A percentile compares a stretch with the other conserved stretches of the same genome.
phyloP scores from a whole-genome alignment of 2,329 filamentous ascomycete species.

The Dactylellina leptospora region DNA sequence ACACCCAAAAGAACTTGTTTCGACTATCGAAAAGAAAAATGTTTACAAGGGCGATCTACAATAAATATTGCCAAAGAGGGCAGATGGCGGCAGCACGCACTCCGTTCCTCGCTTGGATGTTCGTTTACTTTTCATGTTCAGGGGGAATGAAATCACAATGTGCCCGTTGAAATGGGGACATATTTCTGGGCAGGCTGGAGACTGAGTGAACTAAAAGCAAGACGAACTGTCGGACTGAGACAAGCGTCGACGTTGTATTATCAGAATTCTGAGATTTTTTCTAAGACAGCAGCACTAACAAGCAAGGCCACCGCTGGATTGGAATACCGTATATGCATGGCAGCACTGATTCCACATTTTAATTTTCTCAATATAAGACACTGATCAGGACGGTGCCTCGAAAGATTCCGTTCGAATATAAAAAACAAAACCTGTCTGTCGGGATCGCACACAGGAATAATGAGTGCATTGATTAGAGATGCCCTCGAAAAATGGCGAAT shows the following conservation, averaged over 20 bases:
- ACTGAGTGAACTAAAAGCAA: constrained; percentile 9
- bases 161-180: constrained; percentile 16
- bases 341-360: too few relatives aligned
- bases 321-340: too few relatives aligned
- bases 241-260: not conserved
- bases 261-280: not conserved
- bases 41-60: constrained; percentile 32
- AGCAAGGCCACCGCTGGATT: too few relatives aligned
- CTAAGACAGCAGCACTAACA: too few relatives aligned
- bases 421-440: constrained; percentile 2
- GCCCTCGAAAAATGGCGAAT: not conserved
- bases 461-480: constrained; percentile 9
- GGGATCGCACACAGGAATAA: constrained; percentile 18
- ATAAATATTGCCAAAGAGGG: constrained; percentile 3
- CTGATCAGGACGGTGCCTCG: constrained; percentile 34
- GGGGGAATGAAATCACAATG: not conserved
- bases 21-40: too few relatives aligned
- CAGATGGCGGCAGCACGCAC: constrained; percentile 22
- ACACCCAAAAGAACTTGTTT: not conserved
- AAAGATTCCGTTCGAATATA: not conserved
- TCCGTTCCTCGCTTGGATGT: constrained; percentile 8
- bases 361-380: constrained; percentile 31
- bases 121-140: not conserved
- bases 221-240: too few relatives aligned
- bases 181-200: not conserved